A percentile compares a stretch with the other conserved stretches of the same genome.
Conservation (phyloP, 345 rosid species). For the Cardiospermum halicacabum region DNA sequence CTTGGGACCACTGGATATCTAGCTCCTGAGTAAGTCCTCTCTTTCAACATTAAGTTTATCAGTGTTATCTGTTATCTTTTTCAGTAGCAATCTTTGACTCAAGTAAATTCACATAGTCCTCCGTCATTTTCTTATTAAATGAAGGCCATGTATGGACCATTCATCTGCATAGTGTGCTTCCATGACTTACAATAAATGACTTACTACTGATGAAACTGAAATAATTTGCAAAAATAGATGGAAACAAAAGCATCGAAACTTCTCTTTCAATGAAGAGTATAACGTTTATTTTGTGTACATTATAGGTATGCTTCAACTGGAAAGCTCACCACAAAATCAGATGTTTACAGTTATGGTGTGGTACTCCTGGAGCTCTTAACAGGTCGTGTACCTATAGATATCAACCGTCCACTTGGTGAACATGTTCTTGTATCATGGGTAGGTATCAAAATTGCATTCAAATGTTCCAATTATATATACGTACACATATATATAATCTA, state of each 20-base stretch:
- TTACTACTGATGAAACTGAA: not conserved
- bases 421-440: slow-evolving; percentile 93
- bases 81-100: slow-evolving; percentile 22
- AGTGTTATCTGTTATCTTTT: slow-evolving; percentile 11
- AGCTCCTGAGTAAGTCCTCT: slow-evolving; percentile 96
- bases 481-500: not conserved
- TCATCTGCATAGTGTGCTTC: not conserved
- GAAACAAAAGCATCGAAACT: not conserved
- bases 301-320: slow-evolving; percentile 83
- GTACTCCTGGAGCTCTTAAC: slow-evolving; percentile 81
- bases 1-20: slow-evolving; percentile 71
- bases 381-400: slow-evolving; percentile 73
- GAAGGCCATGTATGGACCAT: not conserved
- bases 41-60: slow-evolving; percentile 11
- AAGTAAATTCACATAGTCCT: slow-evolving; percentile 15
- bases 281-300: slow-evolving; percentile 14
- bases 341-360: slow-evolving; percentile 83
- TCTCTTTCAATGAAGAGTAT: not conserved
- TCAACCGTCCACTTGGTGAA: slow-evolving; percentile 63
- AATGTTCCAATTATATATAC: not conserved
- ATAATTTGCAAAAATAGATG: not conserved
- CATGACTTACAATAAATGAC: not conserved
- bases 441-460: slow-evolving; percentile 14
- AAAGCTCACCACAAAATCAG: slow-evolving; percentile 88
- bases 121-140: slow-evolving; percentile 31